Conservation (phyloP, 768 basidiomycete genomes). For the Termitomyces heimii region DNA sequence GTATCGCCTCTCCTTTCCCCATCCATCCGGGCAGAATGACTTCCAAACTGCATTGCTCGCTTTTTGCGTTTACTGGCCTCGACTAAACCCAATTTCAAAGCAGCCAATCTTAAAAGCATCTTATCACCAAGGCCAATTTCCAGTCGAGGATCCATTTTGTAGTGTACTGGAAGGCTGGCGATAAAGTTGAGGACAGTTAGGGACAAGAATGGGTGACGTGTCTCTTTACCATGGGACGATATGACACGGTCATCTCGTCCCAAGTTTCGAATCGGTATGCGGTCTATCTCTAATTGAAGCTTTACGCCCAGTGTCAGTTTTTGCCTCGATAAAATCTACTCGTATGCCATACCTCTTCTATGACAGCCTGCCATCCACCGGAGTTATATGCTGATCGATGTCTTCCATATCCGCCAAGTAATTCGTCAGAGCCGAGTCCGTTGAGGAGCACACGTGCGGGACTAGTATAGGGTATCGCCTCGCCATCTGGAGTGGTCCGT, state of each 20-base stretch:
- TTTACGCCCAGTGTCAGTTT: slow-evolving; percentile 23
- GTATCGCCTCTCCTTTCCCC: slow-evolving; percentile 54
- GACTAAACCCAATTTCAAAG: slow-evolving; percentile 65
- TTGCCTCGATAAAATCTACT: background rate
- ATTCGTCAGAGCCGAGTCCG: slow-evolving; percentile 92
- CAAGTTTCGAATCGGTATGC: slow-evolving; percentile 84
- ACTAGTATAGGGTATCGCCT: slow-evolving; percentile 55
- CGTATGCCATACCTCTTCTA: slow-evolving; percentile 60
- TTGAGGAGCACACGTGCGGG: slow-evolving; percentile 79
- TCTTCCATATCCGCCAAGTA: slow-evolving; percentile 90
- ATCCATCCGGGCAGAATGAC: slow-evolving; percentile 80
- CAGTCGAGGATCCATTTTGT: slow-evolving; percentile 75
- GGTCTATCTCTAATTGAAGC: slow-evolving; percentile 86
- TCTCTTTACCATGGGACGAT: slow-evolving; percentile 89
- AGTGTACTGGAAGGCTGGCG: slow-evolving; percentile 70
- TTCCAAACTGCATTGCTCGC: slow-evolving; percentile 96
- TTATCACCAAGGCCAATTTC: slow-evolving; percentile 87
- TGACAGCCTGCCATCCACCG: slow-evolving; percentile 69
- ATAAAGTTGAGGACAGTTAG: slow-evolving; percentile 74
- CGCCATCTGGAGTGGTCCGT: slow-evolving; percentile 25
- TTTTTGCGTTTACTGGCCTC: slow-evolving; percentile 79
- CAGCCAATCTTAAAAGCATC: slow-evolving; percentile 69
- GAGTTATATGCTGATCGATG: slow-evolving; percentile 71
- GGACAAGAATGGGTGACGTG: slow-evolving; percentile 86
- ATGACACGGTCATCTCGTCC: slow-evolving; percentile 94